Evolutionary conservation across 768 basidiomycete species (phyloP), one percentile per base, ranked within the genome.

Genomic region (Pleurotus tuoliensis): DNA sequence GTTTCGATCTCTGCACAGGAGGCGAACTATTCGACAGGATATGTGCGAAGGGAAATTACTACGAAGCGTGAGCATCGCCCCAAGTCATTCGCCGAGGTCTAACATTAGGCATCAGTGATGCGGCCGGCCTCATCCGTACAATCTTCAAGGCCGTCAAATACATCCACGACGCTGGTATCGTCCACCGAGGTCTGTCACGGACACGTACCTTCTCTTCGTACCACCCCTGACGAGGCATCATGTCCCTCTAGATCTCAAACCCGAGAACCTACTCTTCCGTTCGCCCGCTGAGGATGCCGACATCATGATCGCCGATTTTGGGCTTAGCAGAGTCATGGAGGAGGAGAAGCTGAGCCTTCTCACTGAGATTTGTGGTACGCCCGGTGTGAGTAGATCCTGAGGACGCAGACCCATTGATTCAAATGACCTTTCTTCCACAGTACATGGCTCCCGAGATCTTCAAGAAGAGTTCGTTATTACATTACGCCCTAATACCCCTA

Each of bases 11-110:
- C 7, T 98, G 96, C 76, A 94, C 92, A 2, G 94, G 95, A 51
- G 95, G 96, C 44, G 96, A 99, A 71, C 84, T 99, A n/a, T 98
- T 99, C 65, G 96, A 99, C 71, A 83, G 96, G 49, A 98, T 99
- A 76, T 98, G 96, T 66, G 93, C 94, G 27, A 93, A 94, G 71
- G 94, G 94, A 51, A 93, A 93, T 68, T 98, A 97, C 71, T 94
- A 93, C 66, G 96, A 99, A 73, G 86, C 85, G 92, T 93, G 61
- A 64, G 86, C 74, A 3, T 41, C 39, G 5, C 18, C 18, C 30
- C 55, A 20, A 20, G 18, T 43, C 37, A 15, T 56, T 48, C 18
- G 59, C 38, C 16, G 27, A 24, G 43, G 30, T 24, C 47, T 57
- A 55, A 51, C 27, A 56, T 30, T 38, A 15, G 46, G 58, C 41